Percentiles rank a stretch among this genome's conserved stretches.
Conservation (phyloP, 1,284 basidiomycete species). For the Ustilago trichophora region DNA sequence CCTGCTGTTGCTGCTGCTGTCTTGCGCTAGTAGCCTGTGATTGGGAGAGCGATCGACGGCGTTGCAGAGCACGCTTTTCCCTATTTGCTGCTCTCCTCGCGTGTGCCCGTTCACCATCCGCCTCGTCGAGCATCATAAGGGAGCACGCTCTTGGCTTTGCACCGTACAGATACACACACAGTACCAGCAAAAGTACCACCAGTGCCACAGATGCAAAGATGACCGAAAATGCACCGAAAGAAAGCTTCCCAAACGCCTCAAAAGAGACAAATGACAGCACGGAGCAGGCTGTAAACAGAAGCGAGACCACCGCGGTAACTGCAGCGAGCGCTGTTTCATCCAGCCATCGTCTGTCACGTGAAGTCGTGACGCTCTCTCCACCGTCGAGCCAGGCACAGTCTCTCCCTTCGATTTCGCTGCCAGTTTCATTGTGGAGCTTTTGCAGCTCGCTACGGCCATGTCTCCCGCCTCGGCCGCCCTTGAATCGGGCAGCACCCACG, state of each 20-base stretch:
- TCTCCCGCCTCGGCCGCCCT: slow-evolving; percentile 12
- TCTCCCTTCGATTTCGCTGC: background rate
- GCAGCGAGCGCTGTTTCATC: slow-evolving; percentile 36
- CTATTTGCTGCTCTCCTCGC: slow-evolving; percentile 1
- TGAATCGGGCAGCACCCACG: slow-evolving; percentile 15
- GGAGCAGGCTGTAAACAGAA: slow-evolving; percentile 23
- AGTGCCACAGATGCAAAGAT: slow-evolving; percentile 34
- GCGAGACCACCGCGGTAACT: slow-evolving; percentile 5
- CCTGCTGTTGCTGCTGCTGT: background rate
- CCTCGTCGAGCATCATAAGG: slow-evolving; percentile 21
- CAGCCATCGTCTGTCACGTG: slow-evolving; percentile 35
- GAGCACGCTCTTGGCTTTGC: slow-evolving; percentile 15
- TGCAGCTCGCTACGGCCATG: slow-evolving; percentile 4
- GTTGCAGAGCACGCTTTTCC: slow-evolving; percentile 18
- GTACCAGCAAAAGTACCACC: slow-evolving; percentile 4
- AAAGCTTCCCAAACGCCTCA: slow-evolving; percentile 13
- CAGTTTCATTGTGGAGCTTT: background rate
- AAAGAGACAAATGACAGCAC: slow-evolving; percentile 16
- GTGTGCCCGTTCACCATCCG: slow-evolving; percentile 18
- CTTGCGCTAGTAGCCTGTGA: slow-evolving; percentile 2
- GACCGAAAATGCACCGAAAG: slow-evolving; percentile 22
- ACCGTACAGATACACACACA: slow-evolving; percentile 38
- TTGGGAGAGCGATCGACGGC: slow-evolving; percentile 8
- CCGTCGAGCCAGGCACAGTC: slow-evolving; percentile 31
- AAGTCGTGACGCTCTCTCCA: slow-evolving; percentile 11